These are phyloP conservation scores for Chalaropsis ovoidea DNA, from an alignment of 2,329 filamentous ascomycete species.

Conservation along the genomic window DNA sequence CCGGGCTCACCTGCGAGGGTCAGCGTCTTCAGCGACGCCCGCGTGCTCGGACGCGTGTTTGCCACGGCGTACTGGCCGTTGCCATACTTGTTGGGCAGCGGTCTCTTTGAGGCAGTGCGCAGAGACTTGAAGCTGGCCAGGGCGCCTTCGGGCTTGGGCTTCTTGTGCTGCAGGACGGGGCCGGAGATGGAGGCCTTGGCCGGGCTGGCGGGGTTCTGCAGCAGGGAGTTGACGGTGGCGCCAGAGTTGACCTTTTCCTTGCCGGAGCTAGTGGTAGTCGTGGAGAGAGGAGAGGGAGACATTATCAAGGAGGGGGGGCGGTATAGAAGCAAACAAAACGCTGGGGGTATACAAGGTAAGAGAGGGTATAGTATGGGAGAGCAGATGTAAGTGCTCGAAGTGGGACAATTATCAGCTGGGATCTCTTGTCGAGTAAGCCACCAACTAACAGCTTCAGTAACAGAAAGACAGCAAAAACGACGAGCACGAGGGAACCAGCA, in stretches of 20 bases:
- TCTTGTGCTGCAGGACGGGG: constrained; percentile 17
- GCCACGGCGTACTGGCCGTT: constrained; percentile 49
- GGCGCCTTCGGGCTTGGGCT: constrained; percentile 6
- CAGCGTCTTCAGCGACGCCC: constrained; percentile 49
- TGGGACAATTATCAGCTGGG: no score
- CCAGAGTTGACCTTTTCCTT: background rate
- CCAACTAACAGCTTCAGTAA: no score
- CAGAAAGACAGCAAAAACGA: no score
- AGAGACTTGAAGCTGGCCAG: constrained; percentile 30
- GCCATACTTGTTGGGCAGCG: constrained; percentile 52
- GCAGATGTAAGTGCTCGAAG: no score
- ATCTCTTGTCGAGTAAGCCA: no score
- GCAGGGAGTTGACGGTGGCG: background rate
- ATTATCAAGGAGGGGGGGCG: background rate
- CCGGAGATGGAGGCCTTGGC: background rate
- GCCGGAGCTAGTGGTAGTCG: background rate
- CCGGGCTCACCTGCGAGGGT: constrained; percentile 36
- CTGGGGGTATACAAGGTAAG: background rate
- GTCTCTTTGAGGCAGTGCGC: constrained; percentile 44
- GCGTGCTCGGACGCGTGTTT: constrained; percentile 42
- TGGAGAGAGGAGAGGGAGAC: constrained; percentile 2
- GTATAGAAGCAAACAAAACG: background rate
- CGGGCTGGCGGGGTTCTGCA: background rate
- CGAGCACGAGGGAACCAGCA: background rate
- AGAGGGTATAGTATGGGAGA: background rate